Evolutionary conservation across 2,329 filamentous ascomycete genomes (phyloP).

Genomic region (Exophiala alcalophila): DNA sequence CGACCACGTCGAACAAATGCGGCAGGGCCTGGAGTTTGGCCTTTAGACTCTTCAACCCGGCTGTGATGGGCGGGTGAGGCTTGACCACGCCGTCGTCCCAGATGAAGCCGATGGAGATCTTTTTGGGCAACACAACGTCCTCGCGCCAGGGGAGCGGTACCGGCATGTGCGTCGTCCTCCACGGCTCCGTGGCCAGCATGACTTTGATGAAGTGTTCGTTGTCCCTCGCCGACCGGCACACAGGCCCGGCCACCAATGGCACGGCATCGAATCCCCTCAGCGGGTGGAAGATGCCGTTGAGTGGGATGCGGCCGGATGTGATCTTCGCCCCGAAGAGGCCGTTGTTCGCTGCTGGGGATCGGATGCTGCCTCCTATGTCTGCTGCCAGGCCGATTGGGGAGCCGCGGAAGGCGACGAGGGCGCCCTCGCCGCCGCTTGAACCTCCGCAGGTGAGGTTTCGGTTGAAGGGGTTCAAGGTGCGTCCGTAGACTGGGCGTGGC

Average conservation of each 20-base stretch:
- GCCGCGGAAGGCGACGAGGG: conserved; percentile 51
- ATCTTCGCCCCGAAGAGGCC: conserved; percentile 1
- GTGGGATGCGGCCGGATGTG: neutral
- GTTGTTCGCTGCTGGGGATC: neutral
- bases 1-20: conserved; percentile 49
- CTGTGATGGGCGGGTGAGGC: conserved; percentile 55
- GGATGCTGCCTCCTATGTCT: conserved; percentile 44
- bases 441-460: conserved; percentile 51
- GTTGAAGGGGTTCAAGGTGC: conserved; percentile 51
- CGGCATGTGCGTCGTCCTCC: conserved; percentile 53
- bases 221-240: conserved; percentile 47
- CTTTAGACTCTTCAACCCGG: conserved; percentile 31
- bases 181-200: conserved; percentile 46
- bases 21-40: conserved; percentile 32
- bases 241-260: neutral
- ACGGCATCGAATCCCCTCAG: neutral
- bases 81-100: conserved; percentile 54
- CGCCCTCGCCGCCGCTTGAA: conserved; percentile 57
- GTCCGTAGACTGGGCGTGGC: conserved; percentile 33
- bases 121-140: conserved; percentile 37
- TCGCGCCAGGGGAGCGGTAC: conserved; percentile 56
- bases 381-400: conserved; percentile 54
- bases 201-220: conserved; percentile 43
- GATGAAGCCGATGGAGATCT: conserved; percentile 51
- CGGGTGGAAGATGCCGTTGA: neutral